Evolutionary conservation across 768 basidiomycete genomes (phyloP), one percentile per base, ranked within the genome.

Genomic region (Panellus pusillus): DNA sequence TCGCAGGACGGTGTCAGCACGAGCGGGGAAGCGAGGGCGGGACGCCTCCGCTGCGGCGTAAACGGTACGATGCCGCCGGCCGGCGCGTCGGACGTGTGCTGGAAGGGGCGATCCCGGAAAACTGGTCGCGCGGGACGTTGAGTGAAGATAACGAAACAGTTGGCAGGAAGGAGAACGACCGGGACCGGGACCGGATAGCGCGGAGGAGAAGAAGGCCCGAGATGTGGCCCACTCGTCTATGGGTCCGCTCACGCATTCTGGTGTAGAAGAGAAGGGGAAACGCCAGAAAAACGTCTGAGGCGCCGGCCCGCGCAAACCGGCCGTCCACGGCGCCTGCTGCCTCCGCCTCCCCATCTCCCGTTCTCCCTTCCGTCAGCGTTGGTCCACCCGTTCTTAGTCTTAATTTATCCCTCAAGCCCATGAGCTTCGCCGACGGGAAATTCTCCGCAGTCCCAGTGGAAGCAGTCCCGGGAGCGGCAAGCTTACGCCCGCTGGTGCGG

Each of bases 211-310:
- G 24, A 35, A 38, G 17, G 54, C 42, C 47, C 59, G 58, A 41
- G 63, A 67, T 11, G 63, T 66, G 8, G 46, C 45, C 41, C 54
- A 38, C 13, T 44, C 61, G 15, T 15, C 24, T 19, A 27, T 61
- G 5, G 48, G n/a, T 41, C 55, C 51, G 2, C 24, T 37, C 60
- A 28, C 29, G 50, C 44, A 18, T 28, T 35, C 18, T 60, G 58
- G 54, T 54, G 47, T 63, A 68, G 49, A 47, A 64, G 60, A 68
- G 14, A 66, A 69, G 53, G 64, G 70, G 37, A 63, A 63, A 35
- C 63, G 62, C 7, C 54, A 54, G 58, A 67, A 64, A 50, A 68
- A 69, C 20, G 60, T 64, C 18, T 63, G 31, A 52, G 48, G 50
- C 59, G 62, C 17, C 56, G 51, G 4, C 60, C 62, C 4, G 59